Evolutionary conservation across 371 early-diverging fungal species (phyloP).

Genomic region (Mucor circinelloides): DNA sequence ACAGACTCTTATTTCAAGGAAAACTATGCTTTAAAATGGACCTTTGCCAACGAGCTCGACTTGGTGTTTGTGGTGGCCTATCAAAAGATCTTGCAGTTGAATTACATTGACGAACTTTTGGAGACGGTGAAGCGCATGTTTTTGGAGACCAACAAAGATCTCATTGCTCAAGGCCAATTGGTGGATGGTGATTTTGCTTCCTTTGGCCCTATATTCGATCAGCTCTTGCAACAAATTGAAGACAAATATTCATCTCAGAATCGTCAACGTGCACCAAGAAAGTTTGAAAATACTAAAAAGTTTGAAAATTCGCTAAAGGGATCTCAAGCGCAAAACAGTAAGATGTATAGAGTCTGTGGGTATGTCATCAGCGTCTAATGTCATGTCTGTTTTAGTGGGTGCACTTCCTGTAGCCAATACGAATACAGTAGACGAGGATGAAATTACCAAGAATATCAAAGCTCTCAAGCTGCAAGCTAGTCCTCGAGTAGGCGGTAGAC

Average conservation of each 20-base stretch:
- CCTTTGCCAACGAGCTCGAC: constrained; percentile 83
- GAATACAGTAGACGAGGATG: constrained; percentile 57
- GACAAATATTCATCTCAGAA: constrained; percentile 45
- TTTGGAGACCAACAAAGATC: constrained; percentile 24
- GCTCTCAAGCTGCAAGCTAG: constrained; percentile 44
- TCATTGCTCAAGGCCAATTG: constrained; percentile 14
- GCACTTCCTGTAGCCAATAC: constrained; percentile 18
- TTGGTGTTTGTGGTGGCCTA: constrained; percentile 93
- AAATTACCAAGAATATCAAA: constrained; percentile 64
- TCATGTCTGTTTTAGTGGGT: constrained; percentile 5
- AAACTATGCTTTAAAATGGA: constrained; percentile 80
- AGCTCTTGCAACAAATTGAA: constrained; percentile 44
- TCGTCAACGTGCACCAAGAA: constrained; percentile 65
- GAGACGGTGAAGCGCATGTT: constrained; percentile 63
- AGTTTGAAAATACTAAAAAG: constrained; percentile 85
- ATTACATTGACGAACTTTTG: constrained; percentile 86
- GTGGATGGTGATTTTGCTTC: constrained; percentile 28
- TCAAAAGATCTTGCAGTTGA: constrained; percentile 85
- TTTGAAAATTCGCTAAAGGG: constrained; percentile 76
- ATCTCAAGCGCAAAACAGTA: constrained; percentile 63
- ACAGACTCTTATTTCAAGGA: constrained; percentile 63
- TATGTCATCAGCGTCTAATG: not conserved
- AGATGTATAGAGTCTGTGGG: not conserved
- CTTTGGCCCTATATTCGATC: constrained; percentile 49
- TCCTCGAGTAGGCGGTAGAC: constrained; percentile 34